phyloP scores from a whole-genome alignment of 1,284 basidiomycete species.

The Tylopilus sp. region DNA sequence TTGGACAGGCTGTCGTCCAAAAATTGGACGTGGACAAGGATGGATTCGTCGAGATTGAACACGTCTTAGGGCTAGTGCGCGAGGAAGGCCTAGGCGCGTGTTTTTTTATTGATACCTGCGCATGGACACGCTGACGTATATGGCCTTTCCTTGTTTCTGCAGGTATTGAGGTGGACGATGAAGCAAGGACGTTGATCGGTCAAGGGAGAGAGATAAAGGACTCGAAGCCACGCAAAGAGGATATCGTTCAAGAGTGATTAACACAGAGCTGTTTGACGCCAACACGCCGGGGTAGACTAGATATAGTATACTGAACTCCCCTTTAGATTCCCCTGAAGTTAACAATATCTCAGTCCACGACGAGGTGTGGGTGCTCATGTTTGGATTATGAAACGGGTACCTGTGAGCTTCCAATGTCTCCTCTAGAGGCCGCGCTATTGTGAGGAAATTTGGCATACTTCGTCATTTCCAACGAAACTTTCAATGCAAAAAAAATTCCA shows the following conservation, averaged over 20 bases:
- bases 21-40: slow-evolving; percentile 97
- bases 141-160: not conserved
- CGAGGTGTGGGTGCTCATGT: not conserved
- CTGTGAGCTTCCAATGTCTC: too few species aligned
- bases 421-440: too few species aligned
- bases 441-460: too few species aligned
- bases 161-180: slow-evolving; percentile 69
- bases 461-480: too few species aligned
- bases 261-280: not conserved
- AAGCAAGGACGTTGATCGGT: slow-evolving; percentile 67
- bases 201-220: slow-evolving; percentile 72
- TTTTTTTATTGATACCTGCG: not conserved
- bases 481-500: too few species aligned
- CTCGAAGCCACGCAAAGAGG: slow-evolving; percentile 76
- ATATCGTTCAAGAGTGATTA: slow-evolving; percentile 71
- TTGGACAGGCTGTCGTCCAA: slow-evolving; percentile 83
- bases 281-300: slow-evolving; percentile 11
- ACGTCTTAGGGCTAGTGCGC: slow-evolving; percentile 72
- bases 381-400: too few species aligned
- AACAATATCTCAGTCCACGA: too few species aligned
- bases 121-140: not conserved
- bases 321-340: not conserved
- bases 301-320: slow-evolving; percentile 11
- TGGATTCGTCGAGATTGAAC: slow-evolving; percentile 86
- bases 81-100: slow-evolving; percentile 70